Base-by-base conservation (phyloP, 1,284 basidiomycete genomes). In the Tausonia pullulans region DNA sequence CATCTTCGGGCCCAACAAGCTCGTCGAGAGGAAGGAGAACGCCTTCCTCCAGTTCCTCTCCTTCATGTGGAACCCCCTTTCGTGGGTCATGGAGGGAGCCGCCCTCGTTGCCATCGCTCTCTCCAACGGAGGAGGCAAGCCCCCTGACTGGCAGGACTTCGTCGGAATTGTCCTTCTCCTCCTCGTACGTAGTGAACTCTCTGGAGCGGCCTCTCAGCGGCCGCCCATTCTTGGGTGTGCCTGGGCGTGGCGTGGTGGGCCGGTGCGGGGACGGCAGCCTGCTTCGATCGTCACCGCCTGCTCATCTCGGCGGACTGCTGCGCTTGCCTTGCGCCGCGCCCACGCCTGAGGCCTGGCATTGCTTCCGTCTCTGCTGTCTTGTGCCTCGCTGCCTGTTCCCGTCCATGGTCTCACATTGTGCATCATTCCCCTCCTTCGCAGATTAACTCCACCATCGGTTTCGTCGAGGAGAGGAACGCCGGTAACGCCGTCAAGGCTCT, bases 11-110 rank as follows among this genome's bases (percentile, higher is more conserved):
- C 92, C 91, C 70, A 97, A 98, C 83, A 96, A 88, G 79, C 87
- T 98, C 60, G 90, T 94, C 78, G 80, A 81, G 67, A 90, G 94
- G 77, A 87, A 90, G 70, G 87, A 92, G 76, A 96, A 93, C 69
- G 72, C 70, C 64, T 63, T 72, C 68, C 69, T 73, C 13, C 77
- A 96, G 87, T 96, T 96, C 81, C 80, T 96, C 73, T 86, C 85
- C 75, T 97, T 96, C 83, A 95, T 95, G 91, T 95, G 92, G 92
- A 96, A 96, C 80, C 93, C 93, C 61, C 83, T 97, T 40, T 96
- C 93, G 52, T 98, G 94, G 93, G 95, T 98, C 79, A 98, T 98
- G 94, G 94, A 98, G 79, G 92, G 88, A 71, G 94, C 94, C 64
- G 93, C 94, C 60, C 81, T 97, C 60, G 94, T 98, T 76, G 93